Evolutionary conservation across 139 green algal genomes (phyloP).

Genomic region (Micromonas pusilla): DNA sequence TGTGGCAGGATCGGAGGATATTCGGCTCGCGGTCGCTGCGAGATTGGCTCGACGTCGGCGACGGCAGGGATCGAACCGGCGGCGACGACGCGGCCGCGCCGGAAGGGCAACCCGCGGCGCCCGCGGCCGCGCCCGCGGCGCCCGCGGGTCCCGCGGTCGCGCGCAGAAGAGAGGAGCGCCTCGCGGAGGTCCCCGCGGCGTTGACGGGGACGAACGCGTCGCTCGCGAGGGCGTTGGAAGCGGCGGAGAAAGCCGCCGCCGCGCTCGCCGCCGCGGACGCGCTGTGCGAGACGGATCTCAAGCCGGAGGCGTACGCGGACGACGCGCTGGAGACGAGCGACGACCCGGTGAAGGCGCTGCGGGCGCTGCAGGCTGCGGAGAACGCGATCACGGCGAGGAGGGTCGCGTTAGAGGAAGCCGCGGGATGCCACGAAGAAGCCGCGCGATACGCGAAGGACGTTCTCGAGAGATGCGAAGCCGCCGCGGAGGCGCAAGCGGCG

Average conservation of each 20-base stretch:
- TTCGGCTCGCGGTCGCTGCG: slow-evolving; percentile 7
- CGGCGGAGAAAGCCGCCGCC: background rate
- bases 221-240: background rate
- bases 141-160: background rate
- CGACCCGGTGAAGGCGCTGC: background rate
- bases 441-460: background rate
- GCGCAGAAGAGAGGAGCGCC: background rate
- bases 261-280: background rate
- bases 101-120: background rate
- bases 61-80: background rate
- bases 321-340: background rate
- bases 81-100: background rate
- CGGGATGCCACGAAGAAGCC: background rate
- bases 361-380: slow-evolving; percentile 7
- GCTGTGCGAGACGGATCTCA: background rate
- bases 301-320: background rate
- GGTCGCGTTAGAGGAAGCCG: background rate
- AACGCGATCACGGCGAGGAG: background rate
- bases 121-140: background rate
- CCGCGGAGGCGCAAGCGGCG: background rate
- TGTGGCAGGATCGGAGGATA: slow-evolving; percentile 53
- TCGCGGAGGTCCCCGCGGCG: background rate
- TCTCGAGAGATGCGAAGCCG: background rate
- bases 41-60: background rate
- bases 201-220: background rate